These are phyloP conservation scores for Suillus americanus DNA, from an alignment of 768 basidiomycete genomes.

Conservation along the genomic window DNA sequence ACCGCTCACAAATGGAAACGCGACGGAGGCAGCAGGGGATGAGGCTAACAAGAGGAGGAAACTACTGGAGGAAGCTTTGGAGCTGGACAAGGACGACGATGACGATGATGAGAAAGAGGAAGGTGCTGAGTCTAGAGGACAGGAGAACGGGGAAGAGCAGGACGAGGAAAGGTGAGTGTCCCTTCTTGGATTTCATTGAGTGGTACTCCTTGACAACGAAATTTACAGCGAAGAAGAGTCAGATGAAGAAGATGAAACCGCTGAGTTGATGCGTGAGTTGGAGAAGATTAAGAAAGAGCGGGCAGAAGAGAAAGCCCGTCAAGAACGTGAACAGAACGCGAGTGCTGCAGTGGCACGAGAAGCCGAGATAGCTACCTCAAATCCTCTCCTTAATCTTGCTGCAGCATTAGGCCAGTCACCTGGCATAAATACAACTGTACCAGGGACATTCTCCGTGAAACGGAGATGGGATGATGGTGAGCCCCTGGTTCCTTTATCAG, in stretches of 20 bases:
- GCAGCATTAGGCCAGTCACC: slow-evolving; percentile 83
- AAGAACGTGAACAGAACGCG: slow-evolving; percentile 75
- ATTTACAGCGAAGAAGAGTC: slow-evolving; percentile 47
- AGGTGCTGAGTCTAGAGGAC: slow-evolving; percentile 35
- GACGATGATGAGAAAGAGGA: slow-evolving; percentile 51
- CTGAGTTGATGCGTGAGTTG: slow-evolving; percentile 92
- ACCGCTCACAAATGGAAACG: slow-evolving; percentile 36
- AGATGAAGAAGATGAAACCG: slow-evolving; percentile 88
- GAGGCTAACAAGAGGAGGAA: slow-evolving; percentile 80
- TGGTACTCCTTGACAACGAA: neutral
- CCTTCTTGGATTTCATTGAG: neutral
- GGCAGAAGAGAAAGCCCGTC: slow-evolving; percentile 86
- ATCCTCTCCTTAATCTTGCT: slow-evolving; percentile 88
- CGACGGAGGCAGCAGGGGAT: slow-evolving; percentile 48
- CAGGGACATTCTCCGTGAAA: slow-evolving; percentile 89
- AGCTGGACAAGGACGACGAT: slow-evolving; percentile 88
- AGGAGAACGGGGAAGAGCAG: slow-evolving; percentile 36
- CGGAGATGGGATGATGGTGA: slow-evolving; percentile 93
- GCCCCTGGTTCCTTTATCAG: slow-evolving; percentile 22
- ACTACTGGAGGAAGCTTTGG: slow-evolving; percentile 81
- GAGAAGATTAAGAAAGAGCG: slow-evolving; percentile 98
- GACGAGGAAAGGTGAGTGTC: slow-evolving; percentile 46
- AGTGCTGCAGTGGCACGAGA: slow-evolving; percentile 63
- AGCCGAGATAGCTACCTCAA: slow-evolving; percentile 80
- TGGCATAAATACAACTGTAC: slow-evolving; percentile 69